Conservation (phyloP, 768 basidiomycete genomes). For the Flagelloscypha sp. region DNA sequence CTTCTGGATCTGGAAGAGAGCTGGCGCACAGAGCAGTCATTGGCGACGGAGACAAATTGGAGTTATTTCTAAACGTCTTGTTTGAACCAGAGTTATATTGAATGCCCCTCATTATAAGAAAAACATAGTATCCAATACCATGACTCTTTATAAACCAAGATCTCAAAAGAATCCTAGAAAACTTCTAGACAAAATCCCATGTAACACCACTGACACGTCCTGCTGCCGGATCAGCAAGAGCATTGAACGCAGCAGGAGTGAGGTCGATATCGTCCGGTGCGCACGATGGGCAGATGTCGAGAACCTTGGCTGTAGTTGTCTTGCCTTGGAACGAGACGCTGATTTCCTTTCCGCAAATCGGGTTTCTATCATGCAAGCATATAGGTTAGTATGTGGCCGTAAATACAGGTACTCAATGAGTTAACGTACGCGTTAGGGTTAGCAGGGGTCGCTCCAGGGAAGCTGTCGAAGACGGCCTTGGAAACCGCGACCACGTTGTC, state of each 20-base stretch:
- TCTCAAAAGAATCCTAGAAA: no score
- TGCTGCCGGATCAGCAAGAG: slow-evolving; percentile 17
- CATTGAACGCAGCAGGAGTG: slow-evolving; percentile 20
- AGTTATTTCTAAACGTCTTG: no score
- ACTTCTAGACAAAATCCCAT: slow-evolving; percentile 4
- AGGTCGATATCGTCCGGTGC: slow-evolving; percentile 20
- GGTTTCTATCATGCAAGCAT: slow-evolving; percentile 73
- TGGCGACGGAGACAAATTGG: no score
- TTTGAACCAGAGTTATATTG: no score
- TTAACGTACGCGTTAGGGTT: background rate
- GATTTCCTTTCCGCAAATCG: slow-evolving; percentile 52
- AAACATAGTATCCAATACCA: no score
- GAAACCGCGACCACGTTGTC: slow-evolving; percentile 57
- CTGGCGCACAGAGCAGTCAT: no score
- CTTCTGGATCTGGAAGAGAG: no score
- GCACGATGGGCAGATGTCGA: slow-evolving; percentile 21
- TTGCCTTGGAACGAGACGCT: slow-evolving; percentile 21
- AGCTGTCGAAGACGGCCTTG: slow-evolving; percentile 43
- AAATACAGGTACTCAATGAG: background rate
- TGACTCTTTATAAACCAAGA: no score
- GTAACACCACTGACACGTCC: slow-evolving; percentile 12
- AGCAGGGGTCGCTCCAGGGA: slow-evolving; percentile 42
- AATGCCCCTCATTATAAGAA: no score
- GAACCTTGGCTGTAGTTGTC: slow-evolving; percentile 15
- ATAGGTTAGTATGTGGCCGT: slow-evolving; percentile 43